These are phyloP conservation scores for Enterospora canceri DNA, from an alignment of 371 early-diverging fungal genomes.

Conservation along the genomic window DNA sequence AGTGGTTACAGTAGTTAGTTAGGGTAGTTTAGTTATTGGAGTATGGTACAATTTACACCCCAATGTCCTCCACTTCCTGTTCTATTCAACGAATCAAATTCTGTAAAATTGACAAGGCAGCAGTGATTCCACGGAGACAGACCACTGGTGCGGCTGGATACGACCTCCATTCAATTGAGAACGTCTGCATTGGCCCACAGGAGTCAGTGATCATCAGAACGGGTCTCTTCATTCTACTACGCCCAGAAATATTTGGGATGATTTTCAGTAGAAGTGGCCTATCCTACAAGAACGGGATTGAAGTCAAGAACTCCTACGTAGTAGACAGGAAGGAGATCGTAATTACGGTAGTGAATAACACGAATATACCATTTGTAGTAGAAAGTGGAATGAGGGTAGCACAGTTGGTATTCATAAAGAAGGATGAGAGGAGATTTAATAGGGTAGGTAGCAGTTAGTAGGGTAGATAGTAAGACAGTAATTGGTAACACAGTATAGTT, in stretches of 20 bases:
- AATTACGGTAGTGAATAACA: conserved; percentile 30
- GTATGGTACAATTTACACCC: too few relatives aligned
- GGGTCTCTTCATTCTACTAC: conserved; percentile 25
- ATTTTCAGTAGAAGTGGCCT: conserved; percentile 43
- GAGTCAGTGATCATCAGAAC: conserved; percentile 15
- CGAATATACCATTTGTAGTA: conserved; percentile 15
- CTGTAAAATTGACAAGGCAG: conserved; percentile 2
- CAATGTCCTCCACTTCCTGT: background rate
- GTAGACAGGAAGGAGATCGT: conserved; percentile 20
- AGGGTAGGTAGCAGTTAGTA: background rate
- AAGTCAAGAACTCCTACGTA: conserved; percentile 13
- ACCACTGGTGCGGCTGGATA: conserved; percentile 49
- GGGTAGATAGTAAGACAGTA: too few relatives aligned
- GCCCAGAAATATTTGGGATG: conserved; percentile 5
- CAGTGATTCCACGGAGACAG: conserved; percentile 32
- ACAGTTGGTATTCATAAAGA: conserved; percentile 38
- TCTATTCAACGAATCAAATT: conserved; percentile 12
- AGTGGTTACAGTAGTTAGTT: too few relatives aligned
- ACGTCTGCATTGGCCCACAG: conserved; percentile 16
- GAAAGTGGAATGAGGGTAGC: conserved; percentile 31
- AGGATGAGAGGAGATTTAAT: background rate
- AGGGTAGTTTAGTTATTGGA: too few relatives aligned
- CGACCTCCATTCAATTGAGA: conserved; percentile 31
- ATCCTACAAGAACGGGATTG: conserved; percentile 32
- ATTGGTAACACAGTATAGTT: too few relatives aligned